Evolutionary conservation across 805 yeast species (phyloP).

Genomic region (Millerozyma acaciae): DNA sequence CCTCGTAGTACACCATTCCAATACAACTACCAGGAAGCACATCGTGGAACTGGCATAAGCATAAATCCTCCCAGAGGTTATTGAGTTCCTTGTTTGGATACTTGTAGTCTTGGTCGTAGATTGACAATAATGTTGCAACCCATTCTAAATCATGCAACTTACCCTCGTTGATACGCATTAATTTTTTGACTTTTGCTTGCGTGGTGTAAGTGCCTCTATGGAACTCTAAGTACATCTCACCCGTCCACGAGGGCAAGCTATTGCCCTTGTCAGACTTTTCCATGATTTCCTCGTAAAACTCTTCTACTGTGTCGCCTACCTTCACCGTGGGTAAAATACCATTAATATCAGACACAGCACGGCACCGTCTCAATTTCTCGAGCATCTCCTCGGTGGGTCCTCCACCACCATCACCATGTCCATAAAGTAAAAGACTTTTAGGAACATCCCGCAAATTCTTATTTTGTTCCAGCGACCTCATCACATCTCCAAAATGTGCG

Average conservation of each 20-base stretch:
- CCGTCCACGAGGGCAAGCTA: conserved; percentile 80
- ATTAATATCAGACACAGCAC: conserved; percentile 80
- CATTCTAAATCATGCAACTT: conserved; percentile 82
- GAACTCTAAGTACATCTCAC: conserved; percentile 90
- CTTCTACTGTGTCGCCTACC: conserved; percentile 73
- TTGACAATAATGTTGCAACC: conserved; percentile 72
- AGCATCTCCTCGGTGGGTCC: conserved; percentile 94
- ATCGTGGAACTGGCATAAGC: conserved; percentile 93
- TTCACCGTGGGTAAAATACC: conserved; percentile 81
- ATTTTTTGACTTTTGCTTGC: conserved; percentile 80
- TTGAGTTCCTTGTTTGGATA: conserved; percentile 73
- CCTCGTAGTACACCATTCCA: conserved; percentile 80
- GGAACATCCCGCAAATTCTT: conserved; percentile 79
- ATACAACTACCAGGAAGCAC: conserved; percentile 97
- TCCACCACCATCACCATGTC: conserved; percentile 98
- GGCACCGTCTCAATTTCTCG: conserved; percentile 85
- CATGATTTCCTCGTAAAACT: conserved; percentile 67
- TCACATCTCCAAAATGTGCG: conserved; percentile 91
- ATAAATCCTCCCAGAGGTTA: conserved; percentile 80
- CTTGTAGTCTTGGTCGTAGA: conserved; percentile 41
- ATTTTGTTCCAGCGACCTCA: conserved; percentile 74
- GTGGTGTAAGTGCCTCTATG: conserved; percentile 97
- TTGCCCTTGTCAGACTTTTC: conserved; percentile 61
- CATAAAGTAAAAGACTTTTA: conserved; percentile 76
- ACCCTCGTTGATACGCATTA: conserved; percentile 73